A percentile compares a stretch with the other conserved stretches of the same genome.
Conservation (phyloP, 2,329 filamentous ascomycete genomes). For the Aspergillus floridensis region DNA sequence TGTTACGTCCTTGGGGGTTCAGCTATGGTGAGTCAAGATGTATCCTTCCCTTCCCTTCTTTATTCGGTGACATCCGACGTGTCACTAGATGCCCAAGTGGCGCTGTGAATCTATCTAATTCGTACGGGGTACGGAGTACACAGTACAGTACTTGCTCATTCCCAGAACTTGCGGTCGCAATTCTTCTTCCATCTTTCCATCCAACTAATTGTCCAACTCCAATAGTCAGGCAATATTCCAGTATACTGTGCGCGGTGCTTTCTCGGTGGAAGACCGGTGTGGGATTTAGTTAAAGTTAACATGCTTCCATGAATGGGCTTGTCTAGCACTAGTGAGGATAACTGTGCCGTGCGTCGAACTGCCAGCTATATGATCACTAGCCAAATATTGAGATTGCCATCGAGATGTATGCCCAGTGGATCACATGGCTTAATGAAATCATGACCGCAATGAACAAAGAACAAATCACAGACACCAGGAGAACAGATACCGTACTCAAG, state of each 20-base stretch:
- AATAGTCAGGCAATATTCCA: not conserved
- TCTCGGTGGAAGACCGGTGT: not conserved
- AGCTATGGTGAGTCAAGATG: conserved; percentile 7
- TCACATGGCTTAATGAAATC: too few relatives aligned
- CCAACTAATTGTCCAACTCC: not conserved
- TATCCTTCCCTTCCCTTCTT: conserved; percentile 2
- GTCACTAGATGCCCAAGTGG: conserved; percentile 5
- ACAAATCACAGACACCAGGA: too few relatives aligned
- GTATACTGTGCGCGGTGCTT: not conserved
- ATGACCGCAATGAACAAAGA: too few relatives aligned
- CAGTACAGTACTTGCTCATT: not conserved
- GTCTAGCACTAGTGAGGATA: too few relatives aligned
- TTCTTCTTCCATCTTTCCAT: not conserved
- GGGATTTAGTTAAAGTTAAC: not conserved
- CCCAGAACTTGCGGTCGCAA: not conserved
- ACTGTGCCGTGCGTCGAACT: too few relatives aligned
- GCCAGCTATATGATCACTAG: too few relatives aligned
- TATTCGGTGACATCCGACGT: conserved; percentile 13
- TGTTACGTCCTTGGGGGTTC: not conserved
- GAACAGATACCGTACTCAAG: too few relatives aligned
- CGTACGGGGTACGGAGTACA: too few relatives aligned
- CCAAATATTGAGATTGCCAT: too few relatives aligned
- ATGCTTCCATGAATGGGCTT: too few relatives aligned
- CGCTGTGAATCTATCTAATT: not conserved
- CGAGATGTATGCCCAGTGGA: too few relatives aligned